A percentile compares a stretch with the other conserved stretches of the same genome.
Conservation (phyloP, 768 basidiomycete species). For the Leccinum imitatum region DNA sequence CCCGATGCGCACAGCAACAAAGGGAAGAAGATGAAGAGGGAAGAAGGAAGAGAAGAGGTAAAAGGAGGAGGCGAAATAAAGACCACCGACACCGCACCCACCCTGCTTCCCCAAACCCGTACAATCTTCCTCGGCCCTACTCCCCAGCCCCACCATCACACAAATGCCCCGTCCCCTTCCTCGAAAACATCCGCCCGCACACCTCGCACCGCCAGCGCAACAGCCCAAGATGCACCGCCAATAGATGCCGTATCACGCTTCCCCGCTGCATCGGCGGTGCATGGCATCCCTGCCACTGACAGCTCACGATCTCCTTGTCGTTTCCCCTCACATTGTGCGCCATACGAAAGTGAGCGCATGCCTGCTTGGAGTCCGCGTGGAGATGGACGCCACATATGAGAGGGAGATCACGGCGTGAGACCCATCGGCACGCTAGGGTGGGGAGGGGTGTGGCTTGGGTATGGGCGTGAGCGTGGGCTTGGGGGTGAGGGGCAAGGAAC, state of each 20-base stretch:
- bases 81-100: not conserved
- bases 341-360: constrained; percentile 15
- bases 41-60: not conserved
- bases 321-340: constrained; percentile 20
- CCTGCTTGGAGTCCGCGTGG: constrained; percentile 6
- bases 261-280: constrained; percentile 25
- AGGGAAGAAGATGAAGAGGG: not conserved
- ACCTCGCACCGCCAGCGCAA: constrained; percentile 18
- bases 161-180: constrained; percentile 16
- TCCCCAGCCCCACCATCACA: constrained; percentile 1
- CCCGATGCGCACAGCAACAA: not conserved
- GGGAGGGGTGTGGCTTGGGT: not conserved
- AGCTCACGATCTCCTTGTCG: constrained; percentile 13
- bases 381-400: constrained; percentile 11
- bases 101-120: not conserved
- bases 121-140: not conserved
- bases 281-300: constrained; percentile 13
- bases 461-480: not conserved
- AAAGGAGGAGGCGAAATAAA: not conserved
- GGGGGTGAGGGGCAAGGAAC: not conserved
- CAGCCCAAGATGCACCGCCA: constrained; percentile 19
- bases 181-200: constrained; percentile 18
- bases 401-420: not conserved
- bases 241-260: constrained; percentile 17
- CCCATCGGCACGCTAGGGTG: constrained; percentile 15